phyloP scores from a whole-genome alignment of 164 flowering plant genomes.

The Macadamia integrifolia region DNA sequence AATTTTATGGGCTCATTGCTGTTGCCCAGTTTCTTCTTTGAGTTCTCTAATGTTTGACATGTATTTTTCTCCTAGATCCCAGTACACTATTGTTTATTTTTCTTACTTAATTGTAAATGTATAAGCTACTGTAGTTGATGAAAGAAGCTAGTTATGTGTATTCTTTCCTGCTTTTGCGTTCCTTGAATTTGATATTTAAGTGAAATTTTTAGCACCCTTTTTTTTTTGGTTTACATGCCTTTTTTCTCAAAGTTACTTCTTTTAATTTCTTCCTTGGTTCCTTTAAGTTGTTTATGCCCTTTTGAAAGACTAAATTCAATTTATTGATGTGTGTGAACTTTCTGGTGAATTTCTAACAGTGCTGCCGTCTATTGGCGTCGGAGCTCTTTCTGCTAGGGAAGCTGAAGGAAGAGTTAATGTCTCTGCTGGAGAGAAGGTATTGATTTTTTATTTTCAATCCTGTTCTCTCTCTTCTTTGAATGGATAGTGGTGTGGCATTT shows the following conservation, averaged over 20 bases:
- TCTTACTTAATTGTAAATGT: no score
- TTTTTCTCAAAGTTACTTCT: background rate
- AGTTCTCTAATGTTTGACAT: no score
- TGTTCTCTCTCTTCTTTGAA: no score
- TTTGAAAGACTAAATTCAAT: background rate
- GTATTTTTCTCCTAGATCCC: no score
- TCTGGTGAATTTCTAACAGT: slow-evolving; percentile 37
- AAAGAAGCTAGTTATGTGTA: background rate
- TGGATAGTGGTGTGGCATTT: background rate
- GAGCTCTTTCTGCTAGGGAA: slow-evolving; percentile 94
- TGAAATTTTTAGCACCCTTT: background rate
- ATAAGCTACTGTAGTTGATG: no score
- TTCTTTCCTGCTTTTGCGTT: background rate
- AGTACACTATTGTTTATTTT: no score
- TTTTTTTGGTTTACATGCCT: background rate
- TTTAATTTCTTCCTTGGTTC: background rate
- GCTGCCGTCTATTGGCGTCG: slow-evolving; percentile 83
- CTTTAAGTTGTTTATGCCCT: background rate
- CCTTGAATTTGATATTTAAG: no score
- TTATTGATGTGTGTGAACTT: background rate
- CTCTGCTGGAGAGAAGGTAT: slow-evolving; percentile 87
- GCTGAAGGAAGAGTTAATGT: slow-evolving; percentile 85
- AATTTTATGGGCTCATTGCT: no score
- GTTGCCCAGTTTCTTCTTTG: no score
- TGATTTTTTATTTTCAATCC: background rate